Evolutionary conservation across 345 rosid species (phyloP).

Genomic region (Corymbia maculata): DNA sequence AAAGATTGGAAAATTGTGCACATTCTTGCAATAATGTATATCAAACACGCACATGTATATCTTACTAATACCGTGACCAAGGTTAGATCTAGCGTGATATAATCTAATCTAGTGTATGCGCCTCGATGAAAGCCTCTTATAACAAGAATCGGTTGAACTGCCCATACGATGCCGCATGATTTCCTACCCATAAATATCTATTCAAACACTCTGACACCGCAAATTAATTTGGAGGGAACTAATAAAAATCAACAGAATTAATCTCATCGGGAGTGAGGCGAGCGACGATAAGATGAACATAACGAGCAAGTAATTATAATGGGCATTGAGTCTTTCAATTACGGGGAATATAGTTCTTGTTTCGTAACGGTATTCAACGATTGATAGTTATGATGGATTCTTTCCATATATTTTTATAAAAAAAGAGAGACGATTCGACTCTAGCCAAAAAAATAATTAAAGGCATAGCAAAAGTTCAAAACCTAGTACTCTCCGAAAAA

Average conservation of each 20-base stretch:
- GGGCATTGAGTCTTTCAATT: accelerated
- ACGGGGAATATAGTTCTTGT: accelerated
- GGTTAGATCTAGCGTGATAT: not conserved
- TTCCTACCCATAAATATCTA: not conserved
- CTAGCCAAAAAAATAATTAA: not conserved
- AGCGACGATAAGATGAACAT: not conserved
- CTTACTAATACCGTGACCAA: not conserved
- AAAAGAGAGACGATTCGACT: not conserved
- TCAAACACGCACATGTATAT: not conserved
- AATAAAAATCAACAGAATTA: not conserved
- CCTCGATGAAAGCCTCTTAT: not conserved
- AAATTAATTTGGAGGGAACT: not conserved
- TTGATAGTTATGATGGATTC: accelerated
- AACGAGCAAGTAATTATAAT: not conserved
- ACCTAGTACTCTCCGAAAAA: not conserved
- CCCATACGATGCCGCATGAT: not conserved
- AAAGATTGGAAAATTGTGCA: too few species aligned
- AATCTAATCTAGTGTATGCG: not conserved
- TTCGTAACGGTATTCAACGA: accelerated
- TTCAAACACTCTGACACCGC: not conserved
- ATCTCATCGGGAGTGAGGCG: accelerated
- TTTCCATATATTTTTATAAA: accelerated
- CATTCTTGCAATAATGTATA: not conserved
- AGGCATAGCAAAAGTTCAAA: not conserved
- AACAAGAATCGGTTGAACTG: not conserved